Base-by-base conservation (phyloP, 306 rosid species). In the Acacia acuminata region DNA sequence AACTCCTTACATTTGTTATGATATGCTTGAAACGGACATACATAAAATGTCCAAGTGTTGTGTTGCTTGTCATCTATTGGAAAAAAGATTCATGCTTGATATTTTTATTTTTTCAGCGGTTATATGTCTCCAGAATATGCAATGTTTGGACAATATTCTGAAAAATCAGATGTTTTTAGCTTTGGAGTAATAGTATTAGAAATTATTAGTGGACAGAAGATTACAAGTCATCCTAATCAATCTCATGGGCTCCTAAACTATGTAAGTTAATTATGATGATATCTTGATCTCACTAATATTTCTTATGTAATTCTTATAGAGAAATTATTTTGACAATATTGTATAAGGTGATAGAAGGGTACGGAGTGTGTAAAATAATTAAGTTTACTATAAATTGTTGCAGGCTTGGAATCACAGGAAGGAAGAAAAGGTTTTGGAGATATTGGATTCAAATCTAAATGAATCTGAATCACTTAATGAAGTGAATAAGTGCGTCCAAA, bases 361-460 rank as follows among this genome's bases (percentile, higher is more conserved):
- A 0, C 40, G 40, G 0, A 10, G 17, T 12, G 17, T 4, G 5
- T 61, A 4, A 24, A 24, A 61, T 25, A 61, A 3, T 58, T 8
- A 56, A 1, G 11, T 11, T 63, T 13, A 27, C 40, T 10, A 1
- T 10, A 1, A 27, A 25, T 63, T 63, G 20, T 34, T 44, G 53
- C 61, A 83, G 90, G 84, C 82, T 17, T 87, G 88, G 69, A 58
- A 64, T 38, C 75, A 74, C 3, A 81, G 87, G 90, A 78, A 27
- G 14, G 82, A 84, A 19, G 84, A 81, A 10, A 69, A 19, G 2
- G 34, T 17, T 10, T 40, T 24, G 20, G 78, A 58, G 9, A 58
- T 76, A 22, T 58, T 56, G 70, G 79, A 76, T 76, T 42, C 70
- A 20, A 42, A 16, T 22, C 4, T 77, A 11, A 36, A 6, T 10